Base-by-base conservation (phyloP, 1,284 basidiomycete genomes). In the Ganoderma meredithae region DNA sequence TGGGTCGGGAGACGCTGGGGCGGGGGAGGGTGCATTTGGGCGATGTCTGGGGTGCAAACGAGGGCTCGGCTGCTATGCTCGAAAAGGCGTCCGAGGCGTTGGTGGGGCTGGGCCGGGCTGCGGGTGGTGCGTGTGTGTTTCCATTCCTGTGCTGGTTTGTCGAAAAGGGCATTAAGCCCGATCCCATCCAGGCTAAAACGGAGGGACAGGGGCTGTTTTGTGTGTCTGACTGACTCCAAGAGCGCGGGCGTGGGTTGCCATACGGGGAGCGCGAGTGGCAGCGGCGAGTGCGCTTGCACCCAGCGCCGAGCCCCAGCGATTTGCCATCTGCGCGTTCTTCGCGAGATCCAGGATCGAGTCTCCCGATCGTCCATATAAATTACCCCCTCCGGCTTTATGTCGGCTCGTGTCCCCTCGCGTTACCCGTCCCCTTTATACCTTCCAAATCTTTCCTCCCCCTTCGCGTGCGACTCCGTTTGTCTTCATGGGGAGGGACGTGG, bases 241-340 rank as follows among this genome's bases (percentile, higher is more conserved):
- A 43, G 68, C 73, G 59, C 73, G 84, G 84, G 67, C 68, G 81
- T 19, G 33, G 44, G 62, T 72, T 83, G 76, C 84, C 81, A 75
- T 75, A 71, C 72, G 77, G 80, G 82, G 83, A 83, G 83, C 83
- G 75, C 73, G 71, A 67, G 70, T 69, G 64, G 62, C 69, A 47
- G 69, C 75, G 27, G 36, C 36, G 36, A 7, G 36, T 36, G 33
- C 6, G 36, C 36, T 6, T 76, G 76, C 73, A 75, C 66, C 64
- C 63, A 68, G 69, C 69, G 72, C 73, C 67, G 71, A 71, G 71
- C 72, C 71, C 27, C 27, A 31, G 27, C 3, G 71, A 70, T 62
- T 62, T 56, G 52, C n/a, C 61, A 39, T 43, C 49, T 62, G 31
- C 52, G 58, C 65, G 36, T 53, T 44, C 62, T 44, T 41, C 69